phyloP scores from a whole-genome alignment of 2,329 filamentous ascomycete genomes.

The Colletotrichum cordylinicola region DNA sequence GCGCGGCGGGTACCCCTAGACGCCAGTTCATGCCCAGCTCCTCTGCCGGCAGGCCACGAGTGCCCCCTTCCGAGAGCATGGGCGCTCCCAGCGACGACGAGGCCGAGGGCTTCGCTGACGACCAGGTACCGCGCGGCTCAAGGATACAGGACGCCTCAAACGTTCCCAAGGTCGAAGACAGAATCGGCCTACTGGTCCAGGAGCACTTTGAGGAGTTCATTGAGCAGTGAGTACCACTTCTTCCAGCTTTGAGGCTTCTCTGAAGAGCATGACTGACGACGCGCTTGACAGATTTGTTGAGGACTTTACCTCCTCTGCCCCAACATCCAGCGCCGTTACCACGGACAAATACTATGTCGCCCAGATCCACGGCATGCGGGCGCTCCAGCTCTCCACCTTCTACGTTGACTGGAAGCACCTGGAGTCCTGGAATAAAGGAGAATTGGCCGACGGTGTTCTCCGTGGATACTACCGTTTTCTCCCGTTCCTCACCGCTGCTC shows the following conservation, averaged over 20 bases:
- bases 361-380: constrained; percentile 79
- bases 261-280: neutral
- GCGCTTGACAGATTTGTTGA: constrained; percentile 63
- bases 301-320: constrained; percentile 68
- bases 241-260: neutral
- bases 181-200: constrained; percentile 76
- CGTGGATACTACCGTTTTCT: constrained; percentile 94
- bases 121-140: constrained; percentile 62
- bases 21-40: constrained; percentile 49
- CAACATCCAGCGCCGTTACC: constrained; percentile 72
- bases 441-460: constrained; percentile 84
- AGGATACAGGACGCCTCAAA: constrained; percentile 52
- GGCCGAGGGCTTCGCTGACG: constrained; percentile 67
- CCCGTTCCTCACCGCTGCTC: constrained; percentile 84
- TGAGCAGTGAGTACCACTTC: constrained; percentile 63
- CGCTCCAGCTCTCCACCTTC: constrained; percentile 79
- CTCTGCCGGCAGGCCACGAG: constrained; percentile 61
- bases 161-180: constrained; percentile 77
- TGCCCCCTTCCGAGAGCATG: constrained; percentile 67
- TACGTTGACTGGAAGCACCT: constrained; percentile 91
- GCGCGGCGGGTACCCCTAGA: constrained; percentile 47
- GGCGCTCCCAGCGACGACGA: constrained; percentile 68
- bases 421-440: constrained; percentile 75
- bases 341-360: constrained; percentile 86
- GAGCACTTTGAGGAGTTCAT: constrained; percentile 82